Conservation (phyloP, 2,329 filamentous ascomycete genomes). For the Exophiala dermatitidis region DNA sequence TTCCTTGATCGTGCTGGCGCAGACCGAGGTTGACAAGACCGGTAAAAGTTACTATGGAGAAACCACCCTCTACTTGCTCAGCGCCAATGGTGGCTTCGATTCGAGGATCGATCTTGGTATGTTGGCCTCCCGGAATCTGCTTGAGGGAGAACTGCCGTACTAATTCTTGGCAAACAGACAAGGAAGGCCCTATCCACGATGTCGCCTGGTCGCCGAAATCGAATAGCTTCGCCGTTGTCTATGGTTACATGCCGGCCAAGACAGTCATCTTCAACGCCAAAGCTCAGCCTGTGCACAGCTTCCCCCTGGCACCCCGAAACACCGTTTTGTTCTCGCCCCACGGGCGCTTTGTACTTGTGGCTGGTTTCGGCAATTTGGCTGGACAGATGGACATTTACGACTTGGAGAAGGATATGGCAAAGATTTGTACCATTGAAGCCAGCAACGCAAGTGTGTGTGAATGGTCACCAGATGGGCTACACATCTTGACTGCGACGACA, state of each 20-base stretch:
- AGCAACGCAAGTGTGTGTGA: conserved; percentile 93
- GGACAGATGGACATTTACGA: conserved; percentile 98
- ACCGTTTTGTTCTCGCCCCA: conserved; percentile 92
- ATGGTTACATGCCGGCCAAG: conserved; percentile 98
- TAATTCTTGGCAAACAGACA: conserved; percentile 51
- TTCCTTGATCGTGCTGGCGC: conserved; percentile 84
- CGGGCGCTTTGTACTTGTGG: conserved; percentile 85
- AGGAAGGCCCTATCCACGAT: conserved; percentile 96
- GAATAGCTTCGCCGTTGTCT: conserved; percentile 94
- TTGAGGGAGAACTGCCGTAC: neutral
- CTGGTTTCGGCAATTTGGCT: conserved; percentile 93
- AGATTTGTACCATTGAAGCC: conserved; percentile 88
- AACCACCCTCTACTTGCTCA: conserved; percentile 91
- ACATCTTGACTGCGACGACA: conserved; percentile 95
- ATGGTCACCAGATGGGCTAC: conserved; percentile 93
- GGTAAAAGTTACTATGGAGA: conserved; percentile 99
- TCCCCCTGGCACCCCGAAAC: conserved; percentile 82
- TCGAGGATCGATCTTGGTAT: conserved; percentile 71
- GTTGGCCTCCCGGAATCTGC: conserved; percentile 19
- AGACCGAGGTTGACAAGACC: conserved; percentile 96
- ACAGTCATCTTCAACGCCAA: conserved; percentile 94
- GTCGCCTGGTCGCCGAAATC: conserved; percentile 98
- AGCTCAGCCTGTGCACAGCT: conserved; percentile 73
- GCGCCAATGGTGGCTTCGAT: conserved; percentile 84
- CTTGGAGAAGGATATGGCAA: conserved; percentile 84